These are phyloP conservation scores for Hypomontagnella monticulosa DNA, from an alignment of 495 filamentous ascomycete species.

Conservation along the genomic window DNA sequence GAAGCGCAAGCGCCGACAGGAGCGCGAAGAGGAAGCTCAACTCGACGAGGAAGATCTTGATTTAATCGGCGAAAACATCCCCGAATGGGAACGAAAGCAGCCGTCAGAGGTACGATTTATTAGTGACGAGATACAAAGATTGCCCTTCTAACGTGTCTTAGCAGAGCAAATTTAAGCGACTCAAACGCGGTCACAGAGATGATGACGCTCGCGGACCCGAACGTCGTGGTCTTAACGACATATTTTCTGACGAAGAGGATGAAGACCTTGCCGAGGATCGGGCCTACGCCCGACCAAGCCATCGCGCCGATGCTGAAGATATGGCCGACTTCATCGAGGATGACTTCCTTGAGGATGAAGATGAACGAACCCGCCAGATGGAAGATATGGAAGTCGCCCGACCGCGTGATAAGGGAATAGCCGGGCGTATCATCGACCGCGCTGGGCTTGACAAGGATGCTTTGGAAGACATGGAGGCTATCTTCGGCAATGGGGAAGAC, in stretches of 20 bases:
- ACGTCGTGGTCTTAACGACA: conserved; percentile 80
- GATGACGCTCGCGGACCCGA: conserved; percentile 67
- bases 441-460: conserved; percentile 89
- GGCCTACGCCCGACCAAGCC: conserved; percentile 58
- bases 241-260: conserved; percentile 97
- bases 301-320: conserved; percentile 75
- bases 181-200: conserved; percentile 91
- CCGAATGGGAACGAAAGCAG: conserved; percentile 71
- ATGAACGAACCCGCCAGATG: conserved; percentile 73
- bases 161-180: conserved; percentile 90
- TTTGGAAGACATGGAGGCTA: conserved; percentile 91
- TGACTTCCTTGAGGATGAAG: conserved; percentile 90
- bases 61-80: conserved; percentile 82
- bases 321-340: conserved; percentile 98
- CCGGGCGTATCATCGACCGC: conserved; percentile 68
- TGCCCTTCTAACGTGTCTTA: conserved; percentile 39
- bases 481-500: conserved; percentile 93
- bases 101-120: conserved; percentile 64
- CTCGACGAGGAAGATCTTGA: conserved; percentile 97
- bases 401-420: conserved; percentile 71
- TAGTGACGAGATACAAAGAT: background rate
- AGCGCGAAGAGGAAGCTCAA: conserved; percentile 85
- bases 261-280: conserved; percentile 65
- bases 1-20: conserved; percentile 75
- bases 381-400: conserved; percentile 89